Percentiles rank a stretch among this genome's conserved stretches.
These are phyloP conservation scores for Clonostachys byssicola DNA, from an alignment of 2,329 filamentous ascomycete species.

Conservation along the genomic window DNA sequence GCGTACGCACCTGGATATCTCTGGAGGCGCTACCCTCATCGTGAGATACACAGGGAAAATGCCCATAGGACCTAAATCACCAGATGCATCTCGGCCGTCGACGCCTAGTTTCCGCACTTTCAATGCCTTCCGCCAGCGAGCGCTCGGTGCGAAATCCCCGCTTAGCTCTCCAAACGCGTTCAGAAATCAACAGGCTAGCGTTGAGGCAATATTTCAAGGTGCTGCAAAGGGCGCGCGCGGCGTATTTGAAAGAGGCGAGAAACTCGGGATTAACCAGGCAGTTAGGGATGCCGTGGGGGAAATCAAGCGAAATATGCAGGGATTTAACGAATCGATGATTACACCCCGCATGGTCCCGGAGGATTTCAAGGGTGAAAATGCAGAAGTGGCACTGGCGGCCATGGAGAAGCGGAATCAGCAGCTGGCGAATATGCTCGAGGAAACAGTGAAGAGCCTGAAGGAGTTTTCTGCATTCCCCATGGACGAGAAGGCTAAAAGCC, in stretches of 20 bases:
- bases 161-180: constrained; percentile 42
- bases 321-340: constrained; percentile 53
- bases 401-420: constrained; percentile 64
- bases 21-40: constrained; percentile 63
- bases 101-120: constrained; percentile 28
- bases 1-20: constrained; percentile 55
- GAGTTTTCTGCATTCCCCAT: constrained; percentile 46
- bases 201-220: constrained; percentile 71
- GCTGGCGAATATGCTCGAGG: constrained; percentile 64
- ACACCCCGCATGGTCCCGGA: constrained; percentile 16
- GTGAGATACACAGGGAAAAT: constrained; percentile 63
- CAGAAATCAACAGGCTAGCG: constrained; percentile 52
- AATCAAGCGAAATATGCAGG: constrained; percentile 71
- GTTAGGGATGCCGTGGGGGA: constrained; percentile 79
- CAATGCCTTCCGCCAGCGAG: constrained; percentile 31
- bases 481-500: constrained; percentile 41
- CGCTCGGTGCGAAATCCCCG: constrained; percentile 34
- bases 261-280: constrained; percentile 74
- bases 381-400: constrained; percentile 30
- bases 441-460: constrained; percentile 60
- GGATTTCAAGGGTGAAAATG: neutral
- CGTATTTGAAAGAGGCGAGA: constrained; percentile 69
- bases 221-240: constrained; percentile 74
- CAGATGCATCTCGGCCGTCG: constrained; percentile 15
- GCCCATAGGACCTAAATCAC: constrained; percentile 27